These are phyloP conservation scores for Phytophthora sojae DNA, from an alignment of 352 stramenopile genomes.

Conservation along the genomic window DNA sequence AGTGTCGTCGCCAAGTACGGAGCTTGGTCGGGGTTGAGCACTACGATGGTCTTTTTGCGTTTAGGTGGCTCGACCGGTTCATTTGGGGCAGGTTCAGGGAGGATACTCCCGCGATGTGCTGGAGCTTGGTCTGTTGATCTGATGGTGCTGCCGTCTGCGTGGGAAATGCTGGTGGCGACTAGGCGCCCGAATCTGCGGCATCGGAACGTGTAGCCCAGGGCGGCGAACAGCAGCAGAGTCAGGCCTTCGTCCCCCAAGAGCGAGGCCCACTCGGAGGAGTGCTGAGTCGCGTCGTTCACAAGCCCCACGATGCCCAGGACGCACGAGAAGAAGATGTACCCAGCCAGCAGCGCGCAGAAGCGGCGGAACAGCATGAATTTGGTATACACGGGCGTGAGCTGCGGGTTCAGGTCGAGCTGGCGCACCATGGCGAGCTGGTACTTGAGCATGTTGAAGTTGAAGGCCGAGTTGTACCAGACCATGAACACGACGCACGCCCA, in stretches of 20 bases:
- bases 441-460: slow-evolving; percentile 78
- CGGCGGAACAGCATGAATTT: slow-evolving; percentile 74
- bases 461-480: slow-evolving; percentile 75
- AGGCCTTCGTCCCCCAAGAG: slow-evolving; percentile 50
- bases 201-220: slow-evolving; percentile 65
- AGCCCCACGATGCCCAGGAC: slow-evolving; percentile 53
- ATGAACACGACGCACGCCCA: slow-evolving; percentile 70
- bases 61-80: slow-evolving; percentile 22
- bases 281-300: slow-evolving; percentile 45
- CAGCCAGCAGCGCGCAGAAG: slow-evolving; percentile 53
- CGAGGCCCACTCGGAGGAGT: slow-evolving; percentile 44
- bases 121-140: slow-evolving; percentile 6
- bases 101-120: slow-evolving; percentile 31
- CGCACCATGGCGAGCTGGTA: slow-evolving; percentile 72
- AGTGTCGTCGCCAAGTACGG: slow-evolving; percentile 43
- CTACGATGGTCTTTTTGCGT: slow-evolving; percentile 45
- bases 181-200: slow-evolving; percentile 67
- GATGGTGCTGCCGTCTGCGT: not conserved
- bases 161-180: slow-evolving; percentile 16
- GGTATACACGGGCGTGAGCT: slow-evolving; percentile 63
- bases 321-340: slow-evolving; percentile 66
- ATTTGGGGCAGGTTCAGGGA: slow-evolving; percentile 20
- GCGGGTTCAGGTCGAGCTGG: slow-evolving; percentile 54
- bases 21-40: slow-evolving; percentile 53
- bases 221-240: slow-evolving; percentile 49